Base-by-base conservation (phyloP, 1,139 yeast genomes). In the Arxiozyma telluris region DNA sequence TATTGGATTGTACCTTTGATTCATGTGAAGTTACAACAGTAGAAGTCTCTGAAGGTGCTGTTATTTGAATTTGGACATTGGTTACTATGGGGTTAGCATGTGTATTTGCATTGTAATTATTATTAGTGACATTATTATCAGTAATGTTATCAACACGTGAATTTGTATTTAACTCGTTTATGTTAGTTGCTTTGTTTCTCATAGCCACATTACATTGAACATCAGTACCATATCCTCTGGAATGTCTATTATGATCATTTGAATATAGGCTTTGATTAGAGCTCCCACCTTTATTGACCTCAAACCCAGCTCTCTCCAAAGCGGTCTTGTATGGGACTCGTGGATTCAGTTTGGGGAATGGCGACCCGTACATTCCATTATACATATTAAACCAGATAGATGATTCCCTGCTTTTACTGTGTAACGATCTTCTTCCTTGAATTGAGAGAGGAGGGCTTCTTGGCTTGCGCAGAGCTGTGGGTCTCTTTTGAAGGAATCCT, bases 281-380 rank as follows among this genome's bases (percentile, higher is more conserved):
- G 4, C 20, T 12, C 18, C 15, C 44, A 39, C 39, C 44, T 8
- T 25, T 18, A 17, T 56, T 57, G 17, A 58, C 57, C 22, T 82
- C 86, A 60, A 82, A 82, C 0, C 87, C 87, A 0, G 87, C 87
- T 60, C 86, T 68, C 65, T 82, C 87, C 59, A 82, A 77, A 5
- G 81, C 87, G 0, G 85, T 83, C 60, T 74, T 74, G 64, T 80
- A 81, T 44, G 80, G 70, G 52, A 76, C 80, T 49, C 77, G 78
- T 1, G 78, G 73, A 57, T 79, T 80, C 59, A 82, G 70, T 0
- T 82, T 79, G n/a, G 87, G 87, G 59, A 82, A 82, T 1, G 87
- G 72, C 20, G 71, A 68, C 23, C 66, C 69, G 51, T 62, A 66
- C 54, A 68, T 59, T 44, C 58, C 60, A 42, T 58, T 58, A 21